Base-by-base conservation (phyloP, 148 eudicot genomes). In the Chenopodium quinoa region DNA sequence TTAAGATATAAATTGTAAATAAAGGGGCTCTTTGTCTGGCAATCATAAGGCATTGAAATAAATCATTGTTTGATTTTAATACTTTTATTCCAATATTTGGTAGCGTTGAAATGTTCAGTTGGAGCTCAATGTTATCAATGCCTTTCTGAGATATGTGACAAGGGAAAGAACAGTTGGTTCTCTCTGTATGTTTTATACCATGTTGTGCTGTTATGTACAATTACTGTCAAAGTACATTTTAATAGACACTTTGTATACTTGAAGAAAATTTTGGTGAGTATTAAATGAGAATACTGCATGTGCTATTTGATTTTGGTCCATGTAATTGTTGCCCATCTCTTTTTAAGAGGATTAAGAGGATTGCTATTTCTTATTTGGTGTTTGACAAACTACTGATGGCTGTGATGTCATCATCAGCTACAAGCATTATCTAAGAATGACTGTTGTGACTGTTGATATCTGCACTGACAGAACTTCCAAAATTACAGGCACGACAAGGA, bases 401-500 rank as follows among this genome's bases (percentile, higher is more conserved):
- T 60, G 7, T 16, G 32, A 66, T 77, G 5, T 66, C 37, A 50
- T 63, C 40, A 48, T 81, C 22, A 23, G 20, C 7, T 40, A 3
- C 20, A 46, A 27, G 22, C 9, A 27, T 23, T 74, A 74, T 50
- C 16, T 47, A 40, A 60, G 62, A 10, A 62, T 31, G 65, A 63
- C 77, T 31, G 25, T 64, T 75, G 71, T 37, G 23, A 74, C 27
- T 11, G 32, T 2, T 34, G 40, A 68, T 67, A 56, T 52, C 0
- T 27, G 4, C 23, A 64, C 63, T 71, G 79, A 71, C 37, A 66
- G 65, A 2, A 46, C 71, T 58, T 71, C 48, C 54, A 25, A 82
- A 78, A 68, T 78, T 80, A 65, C 83, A 96, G 99, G 93, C 91
- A 56, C 92, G 85, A 81, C 90, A 90, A 82, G 99, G 99, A 86